A percentile compares a stretch with the other conserved stretches of the same genome.
Conservation (phyloP, 2,329 filamentous ascomycete genomes). For the Byssochlamys sp. region DNA sequence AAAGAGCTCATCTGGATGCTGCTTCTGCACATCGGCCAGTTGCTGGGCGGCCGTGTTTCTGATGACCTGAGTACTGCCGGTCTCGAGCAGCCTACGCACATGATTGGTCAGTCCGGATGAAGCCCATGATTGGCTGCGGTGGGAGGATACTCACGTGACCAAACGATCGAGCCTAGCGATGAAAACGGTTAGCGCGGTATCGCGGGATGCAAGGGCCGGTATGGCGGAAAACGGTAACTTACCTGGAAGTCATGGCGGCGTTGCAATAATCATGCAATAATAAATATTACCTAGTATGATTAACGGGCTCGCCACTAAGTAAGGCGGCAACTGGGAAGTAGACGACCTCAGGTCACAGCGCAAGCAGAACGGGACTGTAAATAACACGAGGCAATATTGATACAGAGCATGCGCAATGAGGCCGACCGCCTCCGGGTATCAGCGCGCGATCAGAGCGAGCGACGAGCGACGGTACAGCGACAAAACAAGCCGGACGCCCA, state of each 20-base stretch:
- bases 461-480: neutral
- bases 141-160: slow-evolving; percentile 61
- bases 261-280: neutral
- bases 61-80: slow-evolving; percentile 89
- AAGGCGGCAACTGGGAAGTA: neutral
- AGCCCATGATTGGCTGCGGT: slow-evolving; percentile 1
- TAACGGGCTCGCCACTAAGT: slow-evolving; percentile 1
- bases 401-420: neutral
- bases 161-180: slow-evolving; percentile 63
- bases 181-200: slow-evolving; percentile 23
- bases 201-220: slow-evolving; percentile 1
- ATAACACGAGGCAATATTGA: slow-evolving; percentile 8
- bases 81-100: slow-evolving; percentile 71
- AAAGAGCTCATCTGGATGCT: slow-evolving; percentile 93
- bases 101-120: slow-evolving; percentile 15
- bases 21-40: slow-evolving; percentile 93
- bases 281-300: slow-evolving; percentile 3
- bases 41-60: slow-evolving; percentile 95
- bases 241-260: slow-evolving; percentile 34
- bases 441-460: neutral
- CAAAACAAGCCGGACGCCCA: slow-evolving; percentile 2
- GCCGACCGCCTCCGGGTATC: neutral
- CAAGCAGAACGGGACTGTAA: slow-evolving; percentile 5
- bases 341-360: slow-evolving; percentile 3
- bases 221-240: slow-evolving; percentile 14